These are phyloP conservation scores for Bifiguratus adelaidae DNA, from an alignment of 192 early-diverging fungal species.

Conservation along the genomic window DNA sequence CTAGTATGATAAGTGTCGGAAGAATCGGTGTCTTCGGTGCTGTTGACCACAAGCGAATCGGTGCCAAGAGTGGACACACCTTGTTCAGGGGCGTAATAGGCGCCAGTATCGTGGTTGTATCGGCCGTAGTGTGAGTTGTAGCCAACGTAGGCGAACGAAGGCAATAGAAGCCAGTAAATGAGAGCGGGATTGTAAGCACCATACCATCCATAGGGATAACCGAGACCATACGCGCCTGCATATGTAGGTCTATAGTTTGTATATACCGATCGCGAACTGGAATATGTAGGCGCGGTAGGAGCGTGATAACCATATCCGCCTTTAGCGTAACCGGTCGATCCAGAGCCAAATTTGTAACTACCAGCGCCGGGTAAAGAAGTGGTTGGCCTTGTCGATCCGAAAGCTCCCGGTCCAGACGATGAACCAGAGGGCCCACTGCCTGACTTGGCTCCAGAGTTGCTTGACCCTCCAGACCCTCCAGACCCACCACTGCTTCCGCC, in stretches of 20 bases:
- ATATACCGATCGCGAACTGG: slow-evolving; percentile 3
- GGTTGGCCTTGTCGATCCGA: neutral
- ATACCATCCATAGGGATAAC: slow-evolving; percentile 9
- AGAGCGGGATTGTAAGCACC: slow-evolving; percentile 18
- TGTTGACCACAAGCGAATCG: slow-evolving; percentile 13
- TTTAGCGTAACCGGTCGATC: slow-evolving; percentile 8
- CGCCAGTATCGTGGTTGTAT: slow-evolving; percentile 11
- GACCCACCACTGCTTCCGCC: neutral
- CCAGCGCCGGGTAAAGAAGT: neutral
- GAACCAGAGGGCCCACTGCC: neutral
- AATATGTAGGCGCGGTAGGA: neutral
- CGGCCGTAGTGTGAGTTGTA: slow-evolving; percentile 14
- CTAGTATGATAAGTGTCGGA: slow-evolving; percentile 12
- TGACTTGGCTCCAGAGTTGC: neutral
- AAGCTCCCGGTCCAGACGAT: neutral
- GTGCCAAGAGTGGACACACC: slow-evolving; percentile 1
- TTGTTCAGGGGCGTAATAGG: slow-evolving; percentile 18
- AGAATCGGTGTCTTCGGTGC: slow-evolving; percentile 10
- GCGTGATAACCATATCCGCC: slow-evolving; percentile 12
- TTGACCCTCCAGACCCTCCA: neutral
- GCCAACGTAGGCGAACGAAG: slow-evolving; percentile 12
- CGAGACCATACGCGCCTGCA: slow-evolving; percentile 8
- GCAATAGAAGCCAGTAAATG: slow-evolving; percentile 12
- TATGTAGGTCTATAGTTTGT: slow-evolving; percentile 14
- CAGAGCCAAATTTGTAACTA: slow-evolving; percentile 2